These are phyloP conservation scores for Triticum urartu DNA, from an alignment of 176 grass and related monocot species.

Conservation along the genomic window DNA sequence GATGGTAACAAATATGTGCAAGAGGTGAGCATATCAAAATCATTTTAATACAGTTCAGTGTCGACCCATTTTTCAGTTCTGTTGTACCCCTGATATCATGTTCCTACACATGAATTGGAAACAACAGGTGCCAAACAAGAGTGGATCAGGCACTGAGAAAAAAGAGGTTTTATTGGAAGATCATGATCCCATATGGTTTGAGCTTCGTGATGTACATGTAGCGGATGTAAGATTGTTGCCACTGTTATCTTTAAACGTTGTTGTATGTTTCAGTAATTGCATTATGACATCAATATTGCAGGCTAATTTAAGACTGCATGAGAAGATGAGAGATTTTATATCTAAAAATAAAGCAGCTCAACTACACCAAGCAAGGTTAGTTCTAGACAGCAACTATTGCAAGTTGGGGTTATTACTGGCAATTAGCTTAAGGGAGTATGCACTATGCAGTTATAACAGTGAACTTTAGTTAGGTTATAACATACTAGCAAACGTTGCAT, in stretches of 20 bases:
- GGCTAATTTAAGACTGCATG: conserved; percentile 77
- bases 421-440: neutral
- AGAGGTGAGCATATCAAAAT: conserved; percentile 50
- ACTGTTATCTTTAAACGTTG: conserved; percentile 12
- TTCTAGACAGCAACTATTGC: neutral
- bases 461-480: neutral
- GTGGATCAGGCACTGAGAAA: conserved; percentile 58
- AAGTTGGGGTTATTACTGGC: neutral
- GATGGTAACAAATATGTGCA: conserved; percentile 96
- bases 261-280: neutral
- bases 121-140: conserved; percentile 66
- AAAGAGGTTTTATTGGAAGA: conserved; percentile 90
- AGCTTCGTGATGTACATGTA: conserved; percentile 80
- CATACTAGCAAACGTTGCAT: neutral
- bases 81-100: neutral
- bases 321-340: conserved; percentile 86
- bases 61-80: neutral
- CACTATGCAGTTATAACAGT: neutral
- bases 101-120: conserved; percentile 12
- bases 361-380: conserved; percentile 64
- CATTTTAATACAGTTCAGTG: neutral
- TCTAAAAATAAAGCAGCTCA: conserved; percentile 93
- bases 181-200: conserved; percentile 96
- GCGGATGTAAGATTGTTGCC: conserved; percentile 59
- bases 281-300: conserved; percentile 33